Percentiles rank a stretch among this genome's conserved stretches.
Evolutionary conservation across 345 rosid genomes (phyloP).

Genomic region (Durio zibethinus): DNA sequence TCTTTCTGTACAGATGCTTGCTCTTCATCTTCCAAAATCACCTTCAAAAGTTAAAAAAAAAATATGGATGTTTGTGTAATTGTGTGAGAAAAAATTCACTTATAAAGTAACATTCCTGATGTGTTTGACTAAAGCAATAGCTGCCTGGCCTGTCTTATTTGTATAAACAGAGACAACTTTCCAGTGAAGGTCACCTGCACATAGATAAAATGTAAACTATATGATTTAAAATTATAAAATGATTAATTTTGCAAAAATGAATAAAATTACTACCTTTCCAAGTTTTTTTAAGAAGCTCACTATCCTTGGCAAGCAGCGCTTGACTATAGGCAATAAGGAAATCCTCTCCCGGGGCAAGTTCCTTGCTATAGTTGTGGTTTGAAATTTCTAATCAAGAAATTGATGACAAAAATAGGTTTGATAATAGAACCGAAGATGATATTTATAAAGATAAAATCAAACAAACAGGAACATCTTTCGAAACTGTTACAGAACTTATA

Average conservation of each 20-base stretch:
- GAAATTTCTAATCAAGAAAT: too few species aligned
- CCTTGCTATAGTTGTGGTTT: constrained; percentile 48
- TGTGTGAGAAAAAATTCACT: background rate
- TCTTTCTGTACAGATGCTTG: too few species aligned
- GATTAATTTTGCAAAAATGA: background rate
- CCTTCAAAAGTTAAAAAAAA: constrained; percentile 38
- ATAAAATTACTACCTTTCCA: constrained; percentile 55
- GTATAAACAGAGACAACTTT: constrained; percentile 81
- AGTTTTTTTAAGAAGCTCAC: constrained; percentile 87
- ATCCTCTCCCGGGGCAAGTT: constrained; percentile 52
- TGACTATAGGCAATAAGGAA: constrained; percentile 52
- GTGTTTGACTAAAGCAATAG: background rate
- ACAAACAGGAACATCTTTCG: too few species aligned
- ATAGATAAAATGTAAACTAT: background rate
- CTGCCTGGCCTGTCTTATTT: constrained; percentile 57
- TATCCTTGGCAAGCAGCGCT: constrained; percentile 77
- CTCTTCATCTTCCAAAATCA: constrained; percentile 86
- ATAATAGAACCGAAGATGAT: too few species aligned
- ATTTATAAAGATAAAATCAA: too few species aligned
- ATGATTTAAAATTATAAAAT: background rate
- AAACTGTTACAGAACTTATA: too few species aligned
- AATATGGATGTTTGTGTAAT: background rate
- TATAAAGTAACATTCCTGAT: background rate
- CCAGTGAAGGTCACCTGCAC: constrained; percentile 94
- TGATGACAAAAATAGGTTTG: too few species aligned